phyloP scores from a whole-genome alignment of 192 early-diverging fungal genomes.

The Thoreauomyces humboldtii region DNA sequence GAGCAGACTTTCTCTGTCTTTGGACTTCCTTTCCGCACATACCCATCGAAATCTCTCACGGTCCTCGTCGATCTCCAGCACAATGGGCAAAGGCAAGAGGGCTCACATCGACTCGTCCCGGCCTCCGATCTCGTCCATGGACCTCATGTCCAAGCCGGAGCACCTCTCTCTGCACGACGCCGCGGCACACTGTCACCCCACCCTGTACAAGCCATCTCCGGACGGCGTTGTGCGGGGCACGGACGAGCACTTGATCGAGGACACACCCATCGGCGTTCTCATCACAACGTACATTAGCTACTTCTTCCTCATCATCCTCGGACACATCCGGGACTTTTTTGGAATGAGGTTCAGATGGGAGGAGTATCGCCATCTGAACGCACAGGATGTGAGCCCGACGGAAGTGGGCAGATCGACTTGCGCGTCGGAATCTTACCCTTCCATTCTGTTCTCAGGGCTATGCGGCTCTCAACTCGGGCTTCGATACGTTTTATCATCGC shows the following conservation, averaged over 20 bases:
- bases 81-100: slow-evolving; percentile 49
- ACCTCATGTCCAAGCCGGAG: slow-evolving; percentile 25
- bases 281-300: slow-evolving; percentile 94
- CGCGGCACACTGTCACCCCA: neutral
- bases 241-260: slow-evolving; percentile 47
- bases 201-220: slow-evolving; percentile 10
- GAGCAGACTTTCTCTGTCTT: no score
- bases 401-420: neutral
- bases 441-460: slow-evolving; percentile 54
- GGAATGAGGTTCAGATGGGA: slow-evolving; percentile 73
- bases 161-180: slow-evolving; percentile 17
- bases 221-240: no score
- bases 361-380: slow-evolving; percentile 65
- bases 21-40: no score
- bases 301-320: slow-evolving; percentile 89
- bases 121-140: slow-evolving; percentile 36
- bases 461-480: slow-evolving; percentile 91
- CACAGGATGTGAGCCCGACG: slow-evolving; percentile 30
- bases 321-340: slow-evolving; percentile 90
- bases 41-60: neutral
- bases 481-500: slow-evolving; percentile 94
- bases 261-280: slow-evolving; percentile 77
- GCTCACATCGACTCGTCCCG: slow-evolving; percentile 38
- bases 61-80: neutral
- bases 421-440: neutral